Evolutionary conservation across 78 protist species (phyloP), one percentile per base, ranked within the genome.

Genomic region (Speleostelium caveatum): DNA sequence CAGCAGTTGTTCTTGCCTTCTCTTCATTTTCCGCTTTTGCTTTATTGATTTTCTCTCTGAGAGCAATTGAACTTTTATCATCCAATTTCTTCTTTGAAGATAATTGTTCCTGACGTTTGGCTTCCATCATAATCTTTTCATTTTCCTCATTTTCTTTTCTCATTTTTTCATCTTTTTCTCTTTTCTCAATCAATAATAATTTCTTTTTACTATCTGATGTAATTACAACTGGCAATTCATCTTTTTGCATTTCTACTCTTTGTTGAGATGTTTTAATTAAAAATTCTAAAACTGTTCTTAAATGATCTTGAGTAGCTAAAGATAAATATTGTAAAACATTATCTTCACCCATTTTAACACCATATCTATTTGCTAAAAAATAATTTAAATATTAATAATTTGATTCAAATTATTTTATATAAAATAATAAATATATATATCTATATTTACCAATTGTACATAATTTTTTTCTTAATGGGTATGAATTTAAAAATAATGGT

Each of bases 271-370:
- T 60, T 22, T 68, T 80, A 26, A 80, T 68, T 30, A 80, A 56
- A 56, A 39, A 80, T 45, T 80, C 89, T 22, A 80, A 56, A 53
- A 80, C 74, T 1, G 65, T 80, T 56, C 77, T 51, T 12, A 80
- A 19, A 58, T 80, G 59, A 58, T 80, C 89, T 80, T 80, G 89
- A 41, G 77, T 41, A 55, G 89, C 89, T 58, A 80, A 68, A 55
- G 89, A 80, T 5, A 80, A 1, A 68, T 49, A 65, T 2, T 80
- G 71, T 24, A 66, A 56, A 26, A 66, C 28, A 56, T 80, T 65
- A n/a, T 80, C 89, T 30, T 80, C 89, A 56, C 42, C 28, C 17
- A 36, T 26, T 41, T 56, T 80, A 22, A 80, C 35, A 24, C 89
- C 89, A 38, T 53, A 2, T 73, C 42, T 73, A 22, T 56, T 14